Conservation (phyloP, 2,329 filamentous ascomycete genomes). For the Colletotrichum sp. region DNA sequence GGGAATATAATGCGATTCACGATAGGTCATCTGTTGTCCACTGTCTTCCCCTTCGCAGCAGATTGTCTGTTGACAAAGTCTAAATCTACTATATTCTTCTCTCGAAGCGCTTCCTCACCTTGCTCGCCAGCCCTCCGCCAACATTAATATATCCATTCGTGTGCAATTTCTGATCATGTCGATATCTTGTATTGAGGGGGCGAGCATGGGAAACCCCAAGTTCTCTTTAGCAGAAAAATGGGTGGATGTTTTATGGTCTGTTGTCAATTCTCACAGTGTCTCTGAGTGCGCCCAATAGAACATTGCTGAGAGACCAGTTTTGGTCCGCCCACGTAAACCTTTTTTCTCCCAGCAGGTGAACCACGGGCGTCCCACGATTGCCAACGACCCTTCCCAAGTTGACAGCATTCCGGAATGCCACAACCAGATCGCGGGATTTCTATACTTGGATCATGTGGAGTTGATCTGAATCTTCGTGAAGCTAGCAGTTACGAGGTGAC, state of each 20-base stretch:
- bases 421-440: background rate
- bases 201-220: background rate
- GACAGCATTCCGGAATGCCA: background rate
- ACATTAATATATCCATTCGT: background rate
- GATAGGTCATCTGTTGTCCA: conserved; percentile 18
- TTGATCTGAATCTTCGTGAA: background rate
- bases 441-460: background rate
- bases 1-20: conserved; percentile 25
- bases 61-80: background rate
- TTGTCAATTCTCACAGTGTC: conserved; percentile 29
- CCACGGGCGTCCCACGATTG: background rate
- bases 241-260: conserved; percentile 38
- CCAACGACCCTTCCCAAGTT: background rate
- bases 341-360: background rate
- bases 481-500: background rate
- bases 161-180: background rate
- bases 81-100: conserved; percentile 29
- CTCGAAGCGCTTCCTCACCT: conserved; percentile 22
- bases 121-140: background rate
- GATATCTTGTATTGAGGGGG: background rate
- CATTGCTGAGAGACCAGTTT: conserved; percentile 44
- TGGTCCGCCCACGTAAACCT: conserved; percentile 34
- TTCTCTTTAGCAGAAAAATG: background rate
- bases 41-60: background rate
- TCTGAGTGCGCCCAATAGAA: conserved; percentile 28